Evolutionary conservation across 139 green algal genomes (phyloP), one percentile per base, ranked within the genome.

Genomic region (Ostreobium quekettii): DNA sequence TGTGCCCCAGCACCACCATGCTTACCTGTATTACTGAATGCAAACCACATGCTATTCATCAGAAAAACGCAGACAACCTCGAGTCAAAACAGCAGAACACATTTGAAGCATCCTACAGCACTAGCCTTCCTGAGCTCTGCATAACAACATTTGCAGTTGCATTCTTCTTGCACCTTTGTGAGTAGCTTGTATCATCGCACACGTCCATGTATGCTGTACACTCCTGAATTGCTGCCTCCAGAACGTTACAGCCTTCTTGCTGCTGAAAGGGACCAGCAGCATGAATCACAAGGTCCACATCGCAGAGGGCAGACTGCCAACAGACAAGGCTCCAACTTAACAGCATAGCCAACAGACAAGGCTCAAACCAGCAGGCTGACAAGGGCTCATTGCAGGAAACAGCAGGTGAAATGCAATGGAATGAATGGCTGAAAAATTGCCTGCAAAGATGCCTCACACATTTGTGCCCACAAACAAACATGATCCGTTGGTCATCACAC

Each of bases 241-340:
- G 75, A 2, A 91, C 85, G 2, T 53, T 70, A 71, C 77, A 87
- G 66, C 78, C 80, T 1, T 76, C 64, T 28, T 85, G 79, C 32
- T 85, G 77, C 81, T 99, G 93, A 79, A 99, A 99, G 33, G 93
- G 93, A 1, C 92, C 92, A 1, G 92, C 92, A 4, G 81, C 74
- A 69, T 98, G 90, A 8, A 98, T 79, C 11, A 97, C 80, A 29
- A 95, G 68, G 64, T 87, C 79, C 4, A 74, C 73, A 19, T 49
- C 38, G 15, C 11, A 28, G 36, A 61, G 19, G 29, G 56, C 26
- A 63, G 26, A 36, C 56, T 36, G 31, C 24, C 28, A 11, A 29
- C 26, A 22, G 28, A 8, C 56, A 63, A n/a, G 56, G 46, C 46
- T n/a, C n/a, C n/a, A n/a, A n/a, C n/a, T n/a, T n/a, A n/a, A n/a